Base-by-base conservation (phyloP, 768 basidiomycete species). In the Lactarius vividus region DNA sequence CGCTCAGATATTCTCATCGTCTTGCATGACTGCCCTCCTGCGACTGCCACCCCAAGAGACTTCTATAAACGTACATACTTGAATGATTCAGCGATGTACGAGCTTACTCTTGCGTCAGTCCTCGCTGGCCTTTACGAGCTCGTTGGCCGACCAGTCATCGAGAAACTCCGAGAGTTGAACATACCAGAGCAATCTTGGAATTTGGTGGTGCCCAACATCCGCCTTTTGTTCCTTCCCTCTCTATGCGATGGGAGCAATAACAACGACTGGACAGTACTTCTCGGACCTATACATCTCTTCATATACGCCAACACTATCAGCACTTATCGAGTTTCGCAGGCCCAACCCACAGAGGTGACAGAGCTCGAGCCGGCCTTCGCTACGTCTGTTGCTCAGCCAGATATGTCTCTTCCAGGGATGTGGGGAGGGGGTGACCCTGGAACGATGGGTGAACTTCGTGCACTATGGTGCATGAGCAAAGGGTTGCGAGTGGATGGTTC, bases 171-270 rank as follows among this genome's bases (percentile, higher is more conserved):
- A 11, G 11, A 18, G 10, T 49, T 63, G 16, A 18, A 33, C 5
- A 15, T 37, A 37, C 11, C 35, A 13, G 11, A 37, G 35, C 35
- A 37, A 37, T 37, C 37, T 4, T 13, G 13, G 13, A 37, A 15
- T 37, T 15, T 37, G 37, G 37, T 15, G 37, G 13, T 37, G 37
- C 13, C 13, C 37, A 37, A 37, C 13, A 37, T 37, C 37, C 37
- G 29, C 46, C 4, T 26, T 56, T 40, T 18, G 37, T 37, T 57
- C 16, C 7, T 55, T 63, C 20, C 56, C 56, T 4, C 56, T 63
- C 1, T 56, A 63, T 9, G 35, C 62, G 9, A 58, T 63, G 56
- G 46, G 62, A 2, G 42, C 62, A 29, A 15, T 37, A 37, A 37
- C 37, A 37, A 37, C 37, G 35, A 37, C 35, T n/a, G 37, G 37